A percentile compares a stretch with the other conserved stretches of the same genome.
phyloP scores from a whole-genome alignment of 2,329 filamentous ascomycete genomes.

The Diaporthe citrichinensis region DNA sequence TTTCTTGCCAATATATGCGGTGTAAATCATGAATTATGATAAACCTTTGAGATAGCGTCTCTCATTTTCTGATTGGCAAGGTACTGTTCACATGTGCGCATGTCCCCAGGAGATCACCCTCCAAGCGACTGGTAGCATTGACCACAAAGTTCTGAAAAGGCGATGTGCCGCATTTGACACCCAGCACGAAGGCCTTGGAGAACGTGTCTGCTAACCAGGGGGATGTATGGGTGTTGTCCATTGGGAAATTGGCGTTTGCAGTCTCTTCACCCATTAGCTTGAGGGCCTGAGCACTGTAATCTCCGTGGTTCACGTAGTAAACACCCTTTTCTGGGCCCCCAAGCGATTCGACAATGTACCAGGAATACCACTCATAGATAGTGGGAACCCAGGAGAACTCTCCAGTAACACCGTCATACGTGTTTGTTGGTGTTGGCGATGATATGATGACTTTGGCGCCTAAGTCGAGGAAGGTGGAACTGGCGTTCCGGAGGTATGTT shows the following conservation, averaged over 20 bases:
- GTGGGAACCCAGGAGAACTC: slow-evolving; percentile 35
- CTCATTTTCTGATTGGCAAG: slow-evolving; percentile 35
- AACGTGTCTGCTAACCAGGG: slow-evolving; percentile 42
- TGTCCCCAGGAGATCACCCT: slow-evolving; percentile 34
- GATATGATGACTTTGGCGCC: slow-evolving; percentile 42
- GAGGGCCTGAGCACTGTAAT: slow-evolving; percentile 40
- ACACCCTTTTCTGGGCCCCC: slow-evolving; percentile 39
- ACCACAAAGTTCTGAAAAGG: slow-evolving; percentile 39
- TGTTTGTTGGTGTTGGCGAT: slow-evolving; percentile 38
- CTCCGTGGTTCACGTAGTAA: slow-evolving; percentile 42
- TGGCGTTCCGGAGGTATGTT: slow-evolving; percentile 44
- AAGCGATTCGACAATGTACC: slow-evolving; percentile 37
- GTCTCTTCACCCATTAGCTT: slow-evolving; percentile 34
- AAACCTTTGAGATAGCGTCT: no score
- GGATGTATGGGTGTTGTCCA: slow-evolving; percentile 42
- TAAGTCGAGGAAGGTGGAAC: slow-evolving; percentile 38
- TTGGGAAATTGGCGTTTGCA: slow-evolving; percentile 39
- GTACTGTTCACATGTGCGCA: slow-evolving; percentile 40
- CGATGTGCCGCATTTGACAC: slow-evolving; percentile 41
- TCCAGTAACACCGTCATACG: slow-evolving; percentile 29
- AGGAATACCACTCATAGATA: slow-evolving; percentile 41
- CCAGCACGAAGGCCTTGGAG: slow-evolving; percentile 40
- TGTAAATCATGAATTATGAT: neutral
- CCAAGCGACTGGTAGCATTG: slow-evolving; percentile 40
- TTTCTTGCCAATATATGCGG: neutral